Conservation (phyloP, 2,329 filamentous ascomycete species). For the Aspergillus fumigatiaffinis region DNA sequence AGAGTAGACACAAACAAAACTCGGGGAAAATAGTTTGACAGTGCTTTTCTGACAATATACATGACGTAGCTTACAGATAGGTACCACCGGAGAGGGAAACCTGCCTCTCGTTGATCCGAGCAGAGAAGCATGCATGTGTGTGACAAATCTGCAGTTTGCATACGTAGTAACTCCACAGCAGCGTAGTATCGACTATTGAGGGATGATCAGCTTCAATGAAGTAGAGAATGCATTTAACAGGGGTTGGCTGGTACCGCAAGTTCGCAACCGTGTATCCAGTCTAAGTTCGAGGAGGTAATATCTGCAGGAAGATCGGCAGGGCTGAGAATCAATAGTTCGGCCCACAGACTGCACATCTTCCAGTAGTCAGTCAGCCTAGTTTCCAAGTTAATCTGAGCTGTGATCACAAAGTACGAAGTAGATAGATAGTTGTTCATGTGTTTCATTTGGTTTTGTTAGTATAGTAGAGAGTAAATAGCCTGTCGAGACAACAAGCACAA, state of each 20-base stretch:
- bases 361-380: background rate
- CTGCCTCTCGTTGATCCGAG: too few relatives aligned
- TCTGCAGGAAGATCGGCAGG: background rate
- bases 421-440: too few relatives aligned
- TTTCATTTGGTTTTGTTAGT: background rate
- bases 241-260: too few relatives aligned
- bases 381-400: background rate
- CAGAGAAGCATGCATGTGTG: too few relatives aligned
- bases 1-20: too few relatives aligned
- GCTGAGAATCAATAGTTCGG: background rate
- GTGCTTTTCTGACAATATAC: too few relatives aligned
- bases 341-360: background rate
- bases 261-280: too few relatives aligned
- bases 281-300: background rate
- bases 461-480: too few relatives aligned
- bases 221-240: background rate
- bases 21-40: too few relatives aligned
- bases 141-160: background rate
- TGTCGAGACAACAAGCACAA: too few relatives aligned
- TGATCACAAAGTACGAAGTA: background rate
- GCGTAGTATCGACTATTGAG: background rate
- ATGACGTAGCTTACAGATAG: too few relatives aligned
- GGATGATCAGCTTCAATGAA: background rate
- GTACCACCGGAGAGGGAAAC: too few relatives aligned
- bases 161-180: background rate